phyloP scores from a whole-genome alignment of 306 rosid species.

The Luffa aegyptiaca region DNA sequence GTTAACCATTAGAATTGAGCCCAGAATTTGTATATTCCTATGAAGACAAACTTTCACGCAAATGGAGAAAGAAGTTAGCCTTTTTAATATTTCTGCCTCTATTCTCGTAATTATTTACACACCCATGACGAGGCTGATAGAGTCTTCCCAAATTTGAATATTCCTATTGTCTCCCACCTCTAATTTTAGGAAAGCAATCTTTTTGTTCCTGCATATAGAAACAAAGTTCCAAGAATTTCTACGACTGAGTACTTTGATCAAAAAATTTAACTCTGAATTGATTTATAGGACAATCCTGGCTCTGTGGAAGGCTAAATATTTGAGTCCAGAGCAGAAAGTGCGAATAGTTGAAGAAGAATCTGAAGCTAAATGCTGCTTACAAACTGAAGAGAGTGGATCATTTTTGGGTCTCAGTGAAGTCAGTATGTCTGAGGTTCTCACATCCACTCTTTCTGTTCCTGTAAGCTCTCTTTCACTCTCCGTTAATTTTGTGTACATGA shows the following conservation, averaged over 20 bases:
- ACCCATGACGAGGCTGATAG: not conserved
- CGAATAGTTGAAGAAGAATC: constrained; percentile 75
- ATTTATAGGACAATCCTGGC: constrained; percentile 83
- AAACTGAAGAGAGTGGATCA: constrained; percentile 62
- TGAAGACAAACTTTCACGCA: not conserved
- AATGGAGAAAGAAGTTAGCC: not conserved
- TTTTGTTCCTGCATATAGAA: not conserved
- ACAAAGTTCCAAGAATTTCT: not conserved
- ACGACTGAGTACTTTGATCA: not conserved
- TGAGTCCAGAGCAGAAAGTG: constrained; percentile 91
- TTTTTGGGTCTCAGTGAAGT: constrained; percentile 62
- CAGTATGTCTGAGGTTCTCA: constrained; percentile 67
- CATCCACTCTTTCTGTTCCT: constrained; percentile 44
- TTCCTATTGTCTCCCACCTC: not conserved
- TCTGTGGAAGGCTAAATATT: constrained; percentile 85
- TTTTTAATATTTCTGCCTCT: not conserved
- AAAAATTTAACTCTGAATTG: constrained; percentile 5
- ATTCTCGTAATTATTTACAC: not conserved
- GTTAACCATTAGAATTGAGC: not conserved
- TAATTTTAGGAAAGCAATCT: not conserved
- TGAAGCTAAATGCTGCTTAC: constrained; percentile 43
- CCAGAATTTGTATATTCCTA: not conserved
- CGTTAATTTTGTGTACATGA: not conserved
- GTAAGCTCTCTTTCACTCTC: constrained; percentile 37
- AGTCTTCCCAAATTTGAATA: not conserved